Evolutionary conservation across 208 protist species (phyloP).

Genomic region (Leishmania tarentolae): DNA sequence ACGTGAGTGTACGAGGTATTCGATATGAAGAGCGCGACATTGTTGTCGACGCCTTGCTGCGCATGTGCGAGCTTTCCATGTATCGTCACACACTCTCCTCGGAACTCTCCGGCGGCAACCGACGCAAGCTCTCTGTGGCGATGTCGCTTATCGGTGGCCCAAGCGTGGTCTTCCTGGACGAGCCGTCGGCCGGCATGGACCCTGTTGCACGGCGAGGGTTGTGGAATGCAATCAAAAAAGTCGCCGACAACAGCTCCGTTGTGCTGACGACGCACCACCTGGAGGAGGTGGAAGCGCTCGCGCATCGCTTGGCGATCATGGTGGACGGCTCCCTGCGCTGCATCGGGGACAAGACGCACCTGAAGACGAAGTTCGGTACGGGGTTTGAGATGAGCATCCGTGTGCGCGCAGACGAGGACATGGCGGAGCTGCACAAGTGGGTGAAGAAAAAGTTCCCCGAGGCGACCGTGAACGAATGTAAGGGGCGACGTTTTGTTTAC

Average conservation of each 20-base stretch:
- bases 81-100: slow-evolving; percentile 33
- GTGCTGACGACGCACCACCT: slow-evolving; percentile 94
- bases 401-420: slow-evolving; percentile 20
- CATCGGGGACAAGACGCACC: slow-evolving; percentile 79
- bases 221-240: slow-evolving; percentile 72
- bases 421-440: slow-evolving; percentile 38
- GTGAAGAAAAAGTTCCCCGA: slow-evolving; percentile 39
- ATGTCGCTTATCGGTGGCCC: slow-evolving; percentile 68
- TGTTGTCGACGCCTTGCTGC: slow-evolving; percentile 35
- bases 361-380: slow-evolving; percentile 73
- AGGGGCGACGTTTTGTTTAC: slow-evolving; percentile 49
- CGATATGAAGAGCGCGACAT: slow-evolving; percentile 27
- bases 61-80: slow-evolving; percentile 31
- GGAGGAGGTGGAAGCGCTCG: slow-evolving; percentile 92
- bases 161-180: slow-evolving; percentile 60
- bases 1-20: slow-evolving; percentile 38
- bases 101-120: slow-evolving; percentile 65
- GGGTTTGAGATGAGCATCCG: slow-evolving; percentile 66
- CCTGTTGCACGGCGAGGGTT: slow-evolving; percentile 49
- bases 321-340: slow-evolving; percentile 75
- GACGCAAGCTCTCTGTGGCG: slow-evolving; percentile 64
- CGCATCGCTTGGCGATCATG: slow-evolving; percentile 79
- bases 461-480: slow-evolving; percentile 40
- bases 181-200: slow-evolving; percentile 79
- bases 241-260: slow-evolving; percentile 60